These are phyloP conservation scores for Blastocystis sp. DNA, from an alignment of 352 stramenopile species.

Conservation along the genomic window DNA sequence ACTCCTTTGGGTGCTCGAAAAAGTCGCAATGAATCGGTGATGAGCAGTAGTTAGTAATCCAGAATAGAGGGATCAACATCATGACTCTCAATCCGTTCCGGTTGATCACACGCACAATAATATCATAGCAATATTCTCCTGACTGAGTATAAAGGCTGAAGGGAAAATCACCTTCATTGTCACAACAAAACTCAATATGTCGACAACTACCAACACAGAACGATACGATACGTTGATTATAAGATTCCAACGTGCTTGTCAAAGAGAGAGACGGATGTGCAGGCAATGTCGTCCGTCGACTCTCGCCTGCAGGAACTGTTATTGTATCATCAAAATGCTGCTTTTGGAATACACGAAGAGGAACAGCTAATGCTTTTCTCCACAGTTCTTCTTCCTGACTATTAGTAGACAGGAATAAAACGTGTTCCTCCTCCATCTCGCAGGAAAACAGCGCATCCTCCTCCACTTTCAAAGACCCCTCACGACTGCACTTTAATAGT, in stretches of 20 bases:
- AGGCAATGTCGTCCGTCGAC: not conserved
- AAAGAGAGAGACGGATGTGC: not conserved
- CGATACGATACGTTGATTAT: conserved; percentile 22
- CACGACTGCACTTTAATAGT: not conserved
- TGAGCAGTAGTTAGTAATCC: not conserved
- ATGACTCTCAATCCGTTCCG: not conserved
- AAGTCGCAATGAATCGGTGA: not conserved
- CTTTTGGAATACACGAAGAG: not conserved
- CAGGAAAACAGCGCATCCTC: not conserved
- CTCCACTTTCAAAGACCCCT: not conserved
- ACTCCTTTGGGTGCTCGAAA: not conserved
- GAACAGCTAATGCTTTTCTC: not conserved
- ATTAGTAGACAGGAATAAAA: not conserved
- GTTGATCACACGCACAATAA: conserved; percentile 9
- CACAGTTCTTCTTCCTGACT: not conserved
- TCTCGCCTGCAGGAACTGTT: not conserved
- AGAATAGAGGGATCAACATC: not conserved
- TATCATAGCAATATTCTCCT: not conserved
- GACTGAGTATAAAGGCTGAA: not conserved
- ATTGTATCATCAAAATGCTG: not conserved
- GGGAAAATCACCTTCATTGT: not conserved
- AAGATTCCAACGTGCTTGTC: not conserved
- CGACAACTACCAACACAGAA: not conserved
- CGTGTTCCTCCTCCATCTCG: not conserved
- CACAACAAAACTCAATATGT: conserved; percentile 29